These are phyloP conservation scores for Fragaria iinumae DNA, from an alignment of 306 rosid genomes.

Conservation along the genomic window DNA sequence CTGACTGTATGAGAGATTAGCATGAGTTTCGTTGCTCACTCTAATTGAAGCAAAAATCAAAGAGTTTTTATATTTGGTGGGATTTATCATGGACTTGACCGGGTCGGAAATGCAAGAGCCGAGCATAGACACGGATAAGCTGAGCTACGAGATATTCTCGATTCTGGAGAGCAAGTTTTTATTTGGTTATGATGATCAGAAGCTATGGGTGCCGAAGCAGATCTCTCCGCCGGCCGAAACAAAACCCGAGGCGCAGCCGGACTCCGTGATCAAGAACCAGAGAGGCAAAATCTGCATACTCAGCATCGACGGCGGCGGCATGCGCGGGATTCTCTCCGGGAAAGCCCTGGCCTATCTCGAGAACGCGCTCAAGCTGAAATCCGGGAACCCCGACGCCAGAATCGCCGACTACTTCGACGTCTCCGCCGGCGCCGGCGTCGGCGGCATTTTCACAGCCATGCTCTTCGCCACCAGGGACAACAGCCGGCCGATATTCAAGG, in stretches of 20 bases:
- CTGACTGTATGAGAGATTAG: not conserved
- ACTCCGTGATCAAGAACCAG: constrained; percentile 68
- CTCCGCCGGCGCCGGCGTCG: constrained; percentile 83
- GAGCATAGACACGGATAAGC: constrained; percentile 93
- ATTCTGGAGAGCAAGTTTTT: constrained; percentile 89
- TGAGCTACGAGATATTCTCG: constrained; percentile 95
- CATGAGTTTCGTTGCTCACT: not conserved
- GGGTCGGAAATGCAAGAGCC: constrained; percentile 85
- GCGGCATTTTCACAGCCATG: constrained; percentile 89
- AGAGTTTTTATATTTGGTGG: too few relatives aligned
- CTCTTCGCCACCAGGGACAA: constrained; percentile 76
- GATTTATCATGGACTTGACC: constrained; percentile 54
- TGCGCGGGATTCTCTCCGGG: constrained; percentile 91
- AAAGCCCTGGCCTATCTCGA: constrained; percentile 84
- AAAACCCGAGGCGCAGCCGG: constrained; percentile 35
- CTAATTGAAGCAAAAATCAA: not conserved
- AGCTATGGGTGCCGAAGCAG: constrained; percentile 88
- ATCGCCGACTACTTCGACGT: constrained; percentile 97
- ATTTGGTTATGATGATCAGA: constrained; percentile 93
- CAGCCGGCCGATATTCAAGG: constrained; percentile 60
- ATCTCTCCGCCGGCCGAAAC: constrained; percentile 44
- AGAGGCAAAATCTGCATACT: constrained; percentile 94
- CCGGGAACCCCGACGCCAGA: constrained; percentile 80
- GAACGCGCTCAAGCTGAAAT: constrained; percentile 68
- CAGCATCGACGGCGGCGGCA: constrained; percentile 89